Percentiles rank a stretch among this genome's conserved stretches.
These are phyloP conservation scores for Epichloe gansuensis DNA, from an alignment of 2,329 filamentous ascomycete genomes.

Conservation along the genomic window DNA sequence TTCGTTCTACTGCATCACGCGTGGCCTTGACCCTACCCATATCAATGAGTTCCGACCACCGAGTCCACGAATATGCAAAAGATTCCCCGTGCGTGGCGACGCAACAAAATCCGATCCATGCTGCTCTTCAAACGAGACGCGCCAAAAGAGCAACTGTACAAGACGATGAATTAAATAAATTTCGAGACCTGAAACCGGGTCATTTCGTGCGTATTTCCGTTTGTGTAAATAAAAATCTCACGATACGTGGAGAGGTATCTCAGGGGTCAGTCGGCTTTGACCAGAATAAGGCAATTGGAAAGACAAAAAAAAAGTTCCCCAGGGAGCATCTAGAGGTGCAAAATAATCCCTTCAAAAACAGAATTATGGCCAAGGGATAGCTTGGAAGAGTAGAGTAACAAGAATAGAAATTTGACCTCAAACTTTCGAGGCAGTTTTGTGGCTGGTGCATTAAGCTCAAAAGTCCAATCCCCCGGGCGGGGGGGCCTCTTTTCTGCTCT, in stretches of 20 bases:
- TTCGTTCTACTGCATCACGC: background rate
- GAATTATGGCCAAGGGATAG: background rate
- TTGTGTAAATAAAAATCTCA: background rate
- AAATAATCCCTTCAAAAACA: background rate
- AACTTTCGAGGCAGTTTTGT: background rate
- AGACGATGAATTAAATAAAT: background rate
- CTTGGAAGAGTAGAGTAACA: background rate
- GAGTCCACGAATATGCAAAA: background rate
- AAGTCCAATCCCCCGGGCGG: background rate
- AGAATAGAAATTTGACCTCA: background rate
- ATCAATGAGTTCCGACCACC: background rate
- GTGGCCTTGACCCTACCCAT: background rate
- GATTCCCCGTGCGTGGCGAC: background rate
- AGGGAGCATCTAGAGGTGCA: background rate
- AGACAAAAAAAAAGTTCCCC: background rate
- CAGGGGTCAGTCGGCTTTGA: background rate
- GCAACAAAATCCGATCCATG: background rate
- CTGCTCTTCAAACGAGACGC: background rate
- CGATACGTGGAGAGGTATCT: background rate
- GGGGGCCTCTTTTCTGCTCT: background rate
- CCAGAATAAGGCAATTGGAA: background rate
- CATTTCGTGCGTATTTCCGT: background rate
- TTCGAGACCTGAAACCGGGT: background rate
- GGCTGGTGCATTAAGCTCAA: conserved; percentile 1
- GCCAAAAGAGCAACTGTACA: background rate